These are phyloP conservation scores for Hortaea sp. DNA, from an alignment of 2,329 filamentous ascomycete species.

Conservation along the genomic window DNA sequence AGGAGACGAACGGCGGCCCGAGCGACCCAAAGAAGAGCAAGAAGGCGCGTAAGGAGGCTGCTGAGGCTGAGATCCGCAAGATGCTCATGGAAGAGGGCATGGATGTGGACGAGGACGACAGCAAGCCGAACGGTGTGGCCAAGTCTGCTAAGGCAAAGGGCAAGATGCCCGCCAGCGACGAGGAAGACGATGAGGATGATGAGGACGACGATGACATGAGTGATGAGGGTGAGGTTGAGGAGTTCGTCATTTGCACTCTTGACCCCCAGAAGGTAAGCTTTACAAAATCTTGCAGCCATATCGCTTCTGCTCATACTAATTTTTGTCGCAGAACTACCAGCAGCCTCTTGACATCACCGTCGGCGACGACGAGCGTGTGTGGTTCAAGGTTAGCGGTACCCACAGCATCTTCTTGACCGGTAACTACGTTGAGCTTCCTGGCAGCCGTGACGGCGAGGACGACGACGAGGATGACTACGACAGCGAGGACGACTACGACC, in stretches of 20 bases:
- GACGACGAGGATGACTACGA: slow-evolving; percentile 51
- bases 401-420: slow-evolving; percentile 88
- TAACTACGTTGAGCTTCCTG: slow-evolving; percentile 75
- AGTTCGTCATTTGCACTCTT: slow-evolving; percentile 91
- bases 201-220: slow-evolving; percentile 44
- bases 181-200: slow-evolving; percentile 39
- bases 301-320: slow-evolving; percentile 18
- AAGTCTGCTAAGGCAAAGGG: slow-evolving; percentile 58
- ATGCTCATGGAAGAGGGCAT: slow-evolving; percentile 55
- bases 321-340: slow-evolving; percentile 67
- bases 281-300: neutral
- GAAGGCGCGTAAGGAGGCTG: slow-evolving; percentile 71
- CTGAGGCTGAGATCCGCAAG: slow-evolving; percentile 66
- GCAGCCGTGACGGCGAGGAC: slow-evolving; percentile 51
- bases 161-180: slow-evolving; percentile 48
- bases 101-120: slow-evolving; percentile 55
- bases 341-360: slow-evolving; percentile 91
- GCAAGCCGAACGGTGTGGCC: slow-evolving; percentile 50
- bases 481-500: slow-evolving; percentile 56
- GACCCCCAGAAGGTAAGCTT: slow-evolving; percentile 74
- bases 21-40: slow-evolving; percentile 85
- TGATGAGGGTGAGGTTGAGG: slow-evolving; percentile 61
- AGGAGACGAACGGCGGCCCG: slow-evolving; percentile 76
- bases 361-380: slow-evolving; percentile 77
- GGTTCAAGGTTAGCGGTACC: slow-evolving; percentile 83